Evolutionary conservation across 2,329 filamentous ascomycete species (phyloP).

Genomic region (Stenocarpella maydis): DNA sequence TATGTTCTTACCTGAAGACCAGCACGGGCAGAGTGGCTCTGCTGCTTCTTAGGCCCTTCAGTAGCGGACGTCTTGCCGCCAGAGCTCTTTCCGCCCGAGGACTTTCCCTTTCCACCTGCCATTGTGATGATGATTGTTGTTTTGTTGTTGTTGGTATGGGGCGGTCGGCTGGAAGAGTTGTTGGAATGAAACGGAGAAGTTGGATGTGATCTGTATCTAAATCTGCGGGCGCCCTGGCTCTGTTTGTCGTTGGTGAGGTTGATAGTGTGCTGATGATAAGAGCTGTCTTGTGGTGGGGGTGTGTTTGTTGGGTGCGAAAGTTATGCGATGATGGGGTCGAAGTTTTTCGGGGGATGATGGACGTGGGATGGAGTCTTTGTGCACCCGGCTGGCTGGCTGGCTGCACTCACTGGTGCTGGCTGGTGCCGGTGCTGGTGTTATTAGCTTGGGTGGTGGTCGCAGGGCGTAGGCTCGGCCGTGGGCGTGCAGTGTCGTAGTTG

Average conservation of each 20-base stretch:
- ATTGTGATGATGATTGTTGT: constrained; percentile 50
- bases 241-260: constrained; percentile 16
- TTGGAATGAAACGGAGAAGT: neutral
- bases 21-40: constrained; percentile 95
- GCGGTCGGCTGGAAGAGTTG: neutral
- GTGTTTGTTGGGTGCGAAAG: constrained; percentile 17
- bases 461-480: neutral
- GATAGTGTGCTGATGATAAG: constrained; percentile 22
- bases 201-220: constrained; percentile 1
- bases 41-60: constrained; percentile 81
- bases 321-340: constrained; percentile 31
- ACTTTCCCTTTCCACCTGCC: constrained; percentile 94
- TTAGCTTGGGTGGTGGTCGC: neutral
- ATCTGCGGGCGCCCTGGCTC: too few relatives aligned
- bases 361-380: constrained; percentile 10
- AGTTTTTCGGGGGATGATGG: constrained; percentile 28
- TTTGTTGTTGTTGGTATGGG: neutral
- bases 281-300: constrained; percentile 20
- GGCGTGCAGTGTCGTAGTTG: too few relatives aligned
- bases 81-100: constrained; percentile 85
- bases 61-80: constrained; percentile 77
- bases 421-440: neutral
- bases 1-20: constrained; percentile 83
- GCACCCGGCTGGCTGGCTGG: too few relatives aligned
- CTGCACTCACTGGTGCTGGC: too few relatives aligned